Base-by-base conservation (phyloP, 176 grass and related monocot species). In the Saccharum spontaneum region DNA sequence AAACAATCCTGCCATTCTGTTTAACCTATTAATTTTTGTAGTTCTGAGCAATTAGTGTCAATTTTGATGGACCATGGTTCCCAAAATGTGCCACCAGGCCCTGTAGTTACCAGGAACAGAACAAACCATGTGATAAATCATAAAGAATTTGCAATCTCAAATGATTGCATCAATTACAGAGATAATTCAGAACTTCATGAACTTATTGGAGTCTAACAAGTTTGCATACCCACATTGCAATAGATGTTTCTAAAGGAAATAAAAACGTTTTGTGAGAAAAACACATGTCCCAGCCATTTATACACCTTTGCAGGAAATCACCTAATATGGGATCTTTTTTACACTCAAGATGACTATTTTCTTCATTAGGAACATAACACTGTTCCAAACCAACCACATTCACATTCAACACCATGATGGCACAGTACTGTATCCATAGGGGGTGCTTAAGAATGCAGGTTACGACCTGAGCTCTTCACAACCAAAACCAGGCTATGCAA, bases 161-260 rank as follows among this genome's bases (percentile, higher is more conserved):
- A 41, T 61, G 39, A 73, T 82, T 44, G 10, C n/a, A 22, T 69
- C 34, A 57, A 11, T 68, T 30, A 60, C 3, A 1, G 18, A 73
- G n/a, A 18, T 60, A 46, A n/a, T 15, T 73, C 55, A 60, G 26
- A 63, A 46, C 31, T 24, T 45, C 49, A 48, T 67, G 38, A 44
- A 57, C 64, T 85, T 77, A 10, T 61, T 33, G 37, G 15, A 67
- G 74, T 66, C 9, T 8, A 15, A 17, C 5, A 77, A 52, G 73
- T 69, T 67, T 69, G 26, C 57, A 23, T 10, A 76, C 23, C 81
- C 6, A 76, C 12, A 75, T 36, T 87, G 61, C 34, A 82, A 60
- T 45, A 81, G 13, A 75, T 23, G 20, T 76, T 37, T 52, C 33
- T 12, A 81, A 62, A 44, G 54, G 55, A 77, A 62, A 71, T 33